These are phyloP conservation scores for Phytophthora pini DNA, from an alignment of 352 stramenopile genomes.

Conservation along the genomic window DNA sequence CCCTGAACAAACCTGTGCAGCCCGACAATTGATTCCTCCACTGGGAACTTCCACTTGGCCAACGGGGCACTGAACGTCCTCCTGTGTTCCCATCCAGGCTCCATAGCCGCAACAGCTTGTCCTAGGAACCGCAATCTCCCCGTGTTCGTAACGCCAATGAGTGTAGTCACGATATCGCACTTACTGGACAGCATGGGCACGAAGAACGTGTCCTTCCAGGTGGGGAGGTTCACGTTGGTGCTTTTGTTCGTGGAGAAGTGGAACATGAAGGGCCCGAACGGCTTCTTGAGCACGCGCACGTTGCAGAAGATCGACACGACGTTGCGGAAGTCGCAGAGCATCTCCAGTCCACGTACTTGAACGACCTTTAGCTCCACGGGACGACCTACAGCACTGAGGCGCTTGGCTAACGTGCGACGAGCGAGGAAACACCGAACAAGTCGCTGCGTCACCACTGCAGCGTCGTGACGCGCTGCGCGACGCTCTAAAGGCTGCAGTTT, in stretches of 20 bases:
- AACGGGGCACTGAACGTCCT: conserved; percentile 49
- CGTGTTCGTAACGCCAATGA: conserved; percentile 69
- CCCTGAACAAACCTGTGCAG: conserved; percentile 73
- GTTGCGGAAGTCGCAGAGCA: conserved; percentile 84
- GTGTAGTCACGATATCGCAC: conserved; percentile 80
- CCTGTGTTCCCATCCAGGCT: conserved; percentile 69
- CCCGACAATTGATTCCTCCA: conserved; percentile 72
- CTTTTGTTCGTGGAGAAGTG: conserved; percentile 73
- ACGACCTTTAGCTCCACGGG: conserved; percentile 68
- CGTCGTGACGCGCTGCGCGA: conserved; percentile 36
- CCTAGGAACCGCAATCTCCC: conserved; percentile 69
- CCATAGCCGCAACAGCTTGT: conserved; percentile 62
- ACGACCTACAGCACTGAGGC: conserved; percentile 61
- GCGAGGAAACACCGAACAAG: conserved; percentile 48
- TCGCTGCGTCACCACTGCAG: conserved; percentile 47
- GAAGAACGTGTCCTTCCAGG: conserved; percentile 74
- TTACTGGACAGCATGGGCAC: conserved; percentile 84
- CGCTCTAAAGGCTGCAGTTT: conserved; percentile 33
- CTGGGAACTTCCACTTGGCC: conserved; percentile 82
- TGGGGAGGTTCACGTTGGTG: conserved; percentile 62
- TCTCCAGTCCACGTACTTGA: conserved; percentile 54
- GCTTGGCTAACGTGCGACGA: conserved; percentile 37
- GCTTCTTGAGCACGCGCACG: conserved; percentile 85
- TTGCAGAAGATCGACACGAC: conserved; percentile 74
- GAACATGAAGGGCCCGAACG: conserved; percentile 89